Evolutionary conservation across 2,329 filamentous ascomycete species (phyloP).

Genomic region (Conoideocrella luteorostrata): DNA sequence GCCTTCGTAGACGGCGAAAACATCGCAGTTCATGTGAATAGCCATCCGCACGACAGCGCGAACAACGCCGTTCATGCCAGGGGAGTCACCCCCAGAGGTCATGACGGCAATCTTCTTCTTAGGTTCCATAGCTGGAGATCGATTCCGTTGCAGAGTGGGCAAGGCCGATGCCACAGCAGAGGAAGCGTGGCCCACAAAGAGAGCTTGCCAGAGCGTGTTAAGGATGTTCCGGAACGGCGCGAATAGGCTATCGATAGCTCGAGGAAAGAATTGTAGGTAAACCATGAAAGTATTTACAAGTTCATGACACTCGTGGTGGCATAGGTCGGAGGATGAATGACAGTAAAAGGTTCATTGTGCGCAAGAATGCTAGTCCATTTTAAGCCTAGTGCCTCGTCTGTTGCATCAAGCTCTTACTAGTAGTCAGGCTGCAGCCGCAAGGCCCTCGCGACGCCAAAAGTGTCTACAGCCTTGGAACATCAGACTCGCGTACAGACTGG

Average conservation of each 20-base stretch:
- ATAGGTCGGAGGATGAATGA: no score
- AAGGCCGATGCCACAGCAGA: conserved; percentile 8
- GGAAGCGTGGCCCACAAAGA: conserved; percentile 12
- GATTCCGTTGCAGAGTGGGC: conserved; percentile 11
- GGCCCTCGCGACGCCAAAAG: no score
- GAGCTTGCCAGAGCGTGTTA: conserved; percentile 19
- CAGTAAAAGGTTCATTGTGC: no score
- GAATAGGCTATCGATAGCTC: conserved; percentile 24
- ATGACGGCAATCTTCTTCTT: conserved; percentile 78
- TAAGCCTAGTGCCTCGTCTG: no score
- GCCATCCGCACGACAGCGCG: conserved; percentile 87
- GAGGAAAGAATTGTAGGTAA: conserved; percentile 20
- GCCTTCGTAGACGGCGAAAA: conserved; percentile 82
- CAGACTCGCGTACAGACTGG: no score
- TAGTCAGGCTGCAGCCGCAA: no score
- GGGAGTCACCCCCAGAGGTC: conserved; percentile 91
- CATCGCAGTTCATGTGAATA: conserved; percentile 74
- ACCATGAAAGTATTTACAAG: conserved; percentile 20
- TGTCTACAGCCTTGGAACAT: no score
- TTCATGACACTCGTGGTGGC: no score
- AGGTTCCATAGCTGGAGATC: conserved; percentile 33
- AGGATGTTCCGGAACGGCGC: conserved; percentile 21
- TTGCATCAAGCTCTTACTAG: no score
- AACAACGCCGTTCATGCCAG: conserved; percentile 90
- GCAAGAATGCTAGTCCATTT: no score